These are phyloP conservation scores for Rasamsonia emersonii DNA, from an alignment of 2,329 filamentous ascomycete species.

Conservation along the genomic window DNA sequence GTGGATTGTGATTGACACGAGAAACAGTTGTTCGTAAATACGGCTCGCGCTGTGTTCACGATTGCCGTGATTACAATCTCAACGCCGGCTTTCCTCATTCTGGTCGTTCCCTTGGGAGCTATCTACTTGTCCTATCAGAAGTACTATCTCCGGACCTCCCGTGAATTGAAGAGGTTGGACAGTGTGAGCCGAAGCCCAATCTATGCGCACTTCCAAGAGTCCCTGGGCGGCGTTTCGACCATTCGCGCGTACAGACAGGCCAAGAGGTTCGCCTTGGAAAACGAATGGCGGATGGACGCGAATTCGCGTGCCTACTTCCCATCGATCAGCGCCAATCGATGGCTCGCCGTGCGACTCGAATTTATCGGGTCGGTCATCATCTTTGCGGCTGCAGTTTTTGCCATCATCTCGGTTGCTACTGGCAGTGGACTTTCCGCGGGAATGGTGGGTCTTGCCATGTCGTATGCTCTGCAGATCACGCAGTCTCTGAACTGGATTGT, in stretches of 20 bases:
- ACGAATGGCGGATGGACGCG: slow-evolving; percentile 93
- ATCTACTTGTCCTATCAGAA: slow-evolving; percentile 91
- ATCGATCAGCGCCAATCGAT: slow-evolving; percentile 86
- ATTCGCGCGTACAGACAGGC: slow-evolving; percentile 93
- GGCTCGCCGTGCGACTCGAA: slow-evolving; percentile 89
- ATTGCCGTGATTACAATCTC: slow-evolving; percentile 73
- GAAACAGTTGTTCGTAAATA: slow-evolving; percentile 59
- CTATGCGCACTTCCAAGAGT: slow-evolving; percentile 97
- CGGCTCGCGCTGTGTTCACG: slow-evolving; percentile 69
- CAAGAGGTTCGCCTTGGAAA: slow-evolving; percentile 78
- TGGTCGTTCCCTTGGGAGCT: slow-evolving; percentile 71
- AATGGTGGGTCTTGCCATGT: slow-evolving; percentile 87
- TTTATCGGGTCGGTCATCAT: slow-evolving; percentile 95
- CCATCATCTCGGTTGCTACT: slow-evolving; percentile 69
- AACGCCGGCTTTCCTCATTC: slow-evolving; percentile 68
- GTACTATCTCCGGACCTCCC: slow-evolving; percentile 92
- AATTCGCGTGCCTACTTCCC: slow-evolving; percentile 94
- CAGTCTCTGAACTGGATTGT: slow-evolving; percentile 99
- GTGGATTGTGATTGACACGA: slow-evolving; percentile 10
- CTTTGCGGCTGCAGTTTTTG: slow-evolving; percentile 70
- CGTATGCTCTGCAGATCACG: slow-evolving; percentile 93
- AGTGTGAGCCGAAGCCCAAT: slow-evolving; percentile 93
- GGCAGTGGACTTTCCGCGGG: slow-evolving; percentile 59
- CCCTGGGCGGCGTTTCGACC: slow-evolving; percentile 83
- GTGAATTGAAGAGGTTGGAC: slow-evolving; percentile 91